Evolutionary conservation across 805 yeast species (phyloP).

Genomic region (Blastobotrys chiropterorum): DNA sequence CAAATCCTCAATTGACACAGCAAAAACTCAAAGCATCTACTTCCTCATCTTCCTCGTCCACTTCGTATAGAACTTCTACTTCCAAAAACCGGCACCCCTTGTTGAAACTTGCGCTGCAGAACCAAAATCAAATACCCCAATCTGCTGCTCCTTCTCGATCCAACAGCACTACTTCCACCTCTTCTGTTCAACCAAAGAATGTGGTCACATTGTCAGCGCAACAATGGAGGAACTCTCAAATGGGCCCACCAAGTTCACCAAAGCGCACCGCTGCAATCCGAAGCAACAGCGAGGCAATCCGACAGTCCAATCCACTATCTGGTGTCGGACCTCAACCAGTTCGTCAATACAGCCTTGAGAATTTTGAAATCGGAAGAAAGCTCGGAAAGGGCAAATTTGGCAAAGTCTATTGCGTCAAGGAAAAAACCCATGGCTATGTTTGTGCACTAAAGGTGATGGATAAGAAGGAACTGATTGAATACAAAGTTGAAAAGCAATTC

Average conservation of each 20-base stretch:
- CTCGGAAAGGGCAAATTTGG: constrained; percentile 95
- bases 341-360: constrained; percentile 41
- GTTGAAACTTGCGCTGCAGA: constrained; percentile 20
- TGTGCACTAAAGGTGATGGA: constrained; percentile 92
- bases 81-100: constrained; percentile 17
- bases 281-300: constrained; percentile 5
- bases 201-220: constrained; percentile 11
- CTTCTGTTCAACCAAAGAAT: constrained; percentile 1
- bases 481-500: constrained; percentile 77
- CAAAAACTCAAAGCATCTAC: constrained; percentile 1
- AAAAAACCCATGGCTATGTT: constrained; percentile 64
- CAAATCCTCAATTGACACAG: background rate
- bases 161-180: constrained; percentile 2
- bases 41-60: background rate
- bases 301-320: constrained; percentile 19
- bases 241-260: constrained; percentile 14
- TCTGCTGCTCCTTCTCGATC: constrained; percentile 1
- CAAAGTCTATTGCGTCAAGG: constrained; percentile 81
- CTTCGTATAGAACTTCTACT: background rate
- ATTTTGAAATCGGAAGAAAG: constrained; percentile 81
- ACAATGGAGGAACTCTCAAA: constrained; percentile 14
- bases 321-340: constrained; percentile 14
- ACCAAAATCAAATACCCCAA: constrained; percentile 16
- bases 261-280: constrained; percentile 2
- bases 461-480: constrained; percentile 66